phyloP scores from a whole-genome alignment of 2,329 filamentous ascomycete genomes.

The Myriosclerotinia duriaeana region DNA sequence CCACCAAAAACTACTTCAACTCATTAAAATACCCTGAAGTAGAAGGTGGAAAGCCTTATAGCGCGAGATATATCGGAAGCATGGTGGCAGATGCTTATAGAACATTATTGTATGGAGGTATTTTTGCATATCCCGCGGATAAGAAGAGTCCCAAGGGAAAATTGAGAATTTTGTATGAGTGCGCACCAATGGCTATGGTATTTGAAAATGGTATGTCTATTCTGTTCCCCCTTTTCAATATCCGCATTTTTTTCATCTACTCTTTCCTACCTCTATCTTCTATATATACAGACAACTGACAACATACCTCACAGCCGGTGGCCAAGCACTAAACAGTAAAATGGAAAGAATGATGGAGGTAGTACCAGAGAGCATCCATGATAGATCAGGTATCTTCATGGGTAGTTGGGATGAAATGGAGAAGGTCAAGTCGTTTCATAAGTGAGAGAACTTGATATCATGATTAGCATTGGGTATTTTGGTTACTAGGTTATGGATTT shows the following conservation, averaged over 20 bases:
- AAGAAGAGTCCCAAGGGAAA: constrained; percentile 99
- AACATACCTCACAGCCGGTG: constrained; percentile 64
- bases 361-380: constrained; percentile 88
- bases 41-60: constrained; percentile 81
- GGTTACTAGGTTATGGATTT: constrained; percentile 28
- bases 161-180: constrained; percentile 95
- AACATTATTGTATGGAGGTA: constrained; percentile 89
- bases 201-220: constrained; percentile 85
- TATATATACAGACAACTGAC: background rate
- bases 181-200: constrained; percentile 97
- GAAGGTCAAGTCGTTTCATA: constrained; percentile 69
- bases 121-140: constrained; percentile 96
- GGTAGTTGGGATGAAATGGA: constrained; percentile 93
- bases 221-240: background rate
- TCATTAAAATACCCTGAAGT: constrained; percentile 76
- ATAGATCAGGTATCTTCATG: constrained; percentile 92
- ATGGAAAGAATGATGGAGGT: constrained; percentile 91
- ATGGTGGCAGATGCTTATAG: constrained; percentile 99
- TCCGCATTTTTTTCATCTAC: background rate
- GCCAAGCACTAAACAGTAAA: constrained; percentile 85
- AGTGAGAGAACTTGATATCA: constrained; percentile 23
- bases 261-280: background rate
- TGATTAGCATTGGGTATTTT: background rate
- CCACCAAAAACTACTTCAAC: constrained; percentile 84
- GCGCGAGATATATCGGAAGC: constrained; percentile 89